phyloP scores from a whole-genome alignment of 306 rosid genomes.

The Luffa aegyptiaca region DNA sequence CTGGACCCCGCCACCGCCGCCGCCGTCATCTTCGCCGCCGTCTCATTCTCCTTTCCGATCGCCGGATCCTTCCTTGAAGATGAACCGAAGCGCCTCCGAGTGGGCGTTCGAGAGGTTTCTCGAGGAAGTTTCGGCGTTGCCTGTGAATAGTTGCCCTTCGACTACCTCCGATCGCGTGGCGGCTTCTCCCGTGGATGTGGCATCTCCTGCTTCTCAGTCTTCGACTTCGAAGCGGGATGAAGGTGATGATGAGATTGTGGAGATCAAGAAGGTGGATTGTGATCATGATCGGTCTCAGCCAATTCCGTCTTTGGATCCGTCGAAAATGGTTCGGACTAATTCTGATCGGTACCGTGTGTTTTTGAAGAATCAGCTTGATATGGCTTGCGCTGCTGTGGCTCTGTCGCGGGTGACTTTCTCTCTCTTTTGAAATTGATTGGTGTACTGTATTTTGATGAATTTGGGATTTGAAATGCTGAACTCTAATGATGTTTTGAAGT shows the following conservation, averaged over 20 bases:
- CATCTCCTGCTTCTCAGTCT: slow-evolving; percentile 31
- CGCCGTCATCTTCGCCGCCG: background rate
- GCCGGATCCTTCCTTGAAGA: slow-evolving; percentile 15
- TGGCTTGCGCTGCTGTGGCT: slow-evolving; percentile 53
- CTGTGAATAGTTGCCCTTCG: slow-evolving; percentile 8
- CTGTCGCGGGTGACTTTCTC: slow-evolving; percentile 26
- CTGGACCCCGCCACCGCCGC: background rate
- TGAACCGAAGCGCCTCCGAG: slow-evolving; percentile 44
- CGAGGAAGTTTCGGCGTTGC: slow-evolving; percentile 28
- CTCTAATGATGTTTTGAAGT: background rate
- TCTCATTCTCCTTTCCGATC: background rate
- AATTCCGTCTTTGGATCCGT: slow-evolving; percentile 22
- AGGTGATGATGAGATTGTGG: slow-evolving; percentile 26
- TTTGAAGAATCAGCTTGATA: slow-evolving; percentile 38
- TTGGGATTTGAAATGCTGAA: background rate
- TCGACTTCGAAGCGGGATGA: slow-evolving; percentile 34
- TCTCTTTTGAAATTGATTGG: background rate
- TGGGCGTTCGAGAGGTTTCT: slow-evolving; percentile 42
- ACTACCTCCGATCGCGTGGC: slow-evolving; percentile 2
- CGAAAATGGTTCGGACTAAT: background rate
- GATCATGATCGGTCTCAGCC: slow-evolving; percentile 15
- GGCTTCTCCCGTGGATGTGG: slow-evolving; percentile 12
- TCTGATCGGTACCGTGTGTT: slow-evolving; percentile 29
- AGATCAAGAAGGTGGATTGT: slow-evolving; percentile 28
- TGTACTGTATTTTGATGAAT: background rate